Percentiles rank a stretch among this genome's conserved stretches.
phyloP scores from a whole-genome alignment of 1,139 yeast genomes.

The Scheffersomyces lignicola region DNA sequence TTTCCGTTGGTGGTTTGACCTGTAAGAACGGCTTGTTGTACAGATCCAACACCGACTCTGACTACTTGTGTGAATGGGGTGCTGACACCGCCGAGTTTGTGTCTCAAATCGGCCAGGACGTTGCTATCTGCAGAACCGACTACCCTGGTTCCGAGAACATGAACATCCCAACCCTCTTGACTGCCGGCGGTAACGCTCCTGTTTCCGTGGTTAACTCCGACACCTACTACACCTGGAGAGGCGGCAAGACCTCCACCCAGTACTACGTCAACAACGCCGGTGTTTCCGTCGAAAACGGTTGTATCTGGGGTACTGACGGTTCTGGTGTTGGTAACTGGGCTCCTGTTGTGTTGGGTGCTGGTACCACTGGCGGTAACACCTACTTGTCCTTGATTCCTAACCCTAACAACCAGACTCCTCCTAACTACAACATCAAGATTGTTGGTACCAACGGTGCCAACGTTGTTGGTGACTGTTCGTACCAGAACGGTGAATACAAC shows the following conservation, averaged over 20 bases:
- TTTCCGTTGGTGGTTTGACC: slow-evolving; percentile 75
- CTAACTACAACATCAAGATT: slow-evolving; percentile 70
- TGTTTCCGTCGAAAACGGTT: slow-evolving; percentile 69
- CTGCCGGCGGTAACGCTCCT: slow-evolving; percentile 56
- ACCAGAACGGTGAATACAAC: slow-evolving; percentile 61
- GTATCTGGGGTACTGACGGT: slow-evolving; percentile 71
- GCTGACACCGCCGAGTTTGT: slow-evolving; percentile 58
- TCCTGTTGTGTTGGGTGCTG: slow-evolving; percentile 78
- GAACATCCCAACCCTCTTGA: slow-evolving; percentile 75
- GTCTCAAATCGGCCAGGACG: slow-evolving; percentile 53
- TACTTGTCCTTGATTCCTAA: slow-evolving; percentile 80
- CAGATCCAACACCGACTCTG: slow-evolving; percentile 58
- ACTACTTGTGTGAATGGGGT: slow-evolving; percentile 81
- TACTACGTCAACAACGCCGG: slow-evolving; percentile 83
- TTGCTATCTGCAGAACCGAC: slow-evolving; percentile 83
- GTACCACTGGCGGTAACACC: slow-evolving; percentile 58
- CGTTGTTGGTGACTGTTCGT: slow-evolving; percentile 62
- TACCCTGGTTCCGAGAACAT: slow-evolving; percentile 89
- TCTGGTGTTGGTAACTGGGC: slow-evolving; percentile 83
- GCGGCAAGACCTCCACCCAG: slow-evolving; percentile 70
- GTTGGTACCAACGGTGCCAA: slow-evolving; percentile 55
- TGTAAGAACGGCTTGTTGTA: slow-evolving; percentile 71
- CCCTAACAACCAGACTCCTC: slow-evolving; percentile 65
- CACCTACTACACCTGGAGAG: slow-evolving; percentile 64
- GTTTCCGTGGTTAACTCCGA: slow-evolving; percentile 67